These are phyloP conservation scores for Theobroma grandiflorum DNA, from an alignment of 441 rosid species.

Conservation along the genomic window DNA sequence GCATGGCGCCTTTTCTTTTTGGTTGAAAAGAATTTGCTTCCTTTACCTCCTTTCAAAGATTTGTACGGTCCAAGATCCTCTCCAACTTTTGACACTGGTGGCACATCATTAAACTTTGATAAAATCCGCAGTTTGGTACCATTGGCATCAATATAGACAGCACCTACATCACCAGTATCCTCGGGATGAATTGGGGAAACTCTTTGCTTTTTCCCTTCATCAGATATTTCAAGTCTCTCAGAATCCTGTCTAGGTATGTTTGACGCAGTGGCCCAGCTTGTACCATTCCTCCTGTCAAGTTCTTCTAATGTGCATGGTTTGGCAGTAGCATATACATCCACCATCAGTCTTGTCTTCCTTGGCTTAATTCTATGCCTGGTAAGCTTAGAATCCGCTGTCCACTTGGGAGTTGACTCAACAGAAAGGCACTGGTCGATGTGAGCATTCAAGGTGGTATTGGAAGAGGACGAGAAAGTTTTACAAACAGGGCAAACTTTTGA, in stretches of 20 bases:
- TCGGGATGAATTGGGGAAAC: slow-evolving; percentile 46
- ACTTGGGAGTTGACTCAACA: slow-evolving; percentile 65
- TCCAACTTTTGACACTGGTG: slow-evolving; percentile 40
- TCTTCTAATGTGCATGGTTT: slow-evolving; percentile 82
- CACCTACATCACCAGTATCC: slow-evolving; percentile 69
- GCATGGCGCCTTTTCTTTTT: slow-evolving; percentile 60
- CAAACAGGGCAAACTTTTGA: slow-evolving; percentile 98
- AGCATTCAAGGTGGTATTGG: slow-evolving; percentile 98
- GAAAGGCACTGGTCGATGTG: slow-evolving; percentile 99
- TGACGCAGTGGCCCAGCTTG: slow-evolving; percentile 70
- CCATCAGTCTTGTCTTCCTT: slow-evolving; percentile 73
- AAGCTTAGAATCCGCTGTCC: slow-evolving; percentile 65
- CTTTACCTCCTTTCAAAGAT: slow-evolving; percentile 53
- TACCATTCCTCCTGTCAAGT: slow-evolving; percentile 89
- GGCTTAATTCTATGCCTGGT: slow-evolving; percentile 79
- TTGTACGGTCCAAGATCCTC: slow-evolving; percentile 54
- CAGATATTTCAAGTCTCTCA: slow-evolving; percentile 47
- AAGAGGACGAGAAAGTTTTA: slow-evolving; percentile 91
- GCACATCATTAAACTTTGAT: slow-evolving; percentile 59
- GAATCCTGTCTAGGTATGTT: slow-evolving; percentile 54
- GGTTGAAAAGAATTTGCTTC: slow-evolving; percentile 50
- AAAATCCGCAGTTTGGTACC: slow-evolving; percentile 87
- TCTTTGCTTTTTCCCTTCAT: slow-evolving; percentile 54
- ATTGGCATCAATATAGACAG: slow-evolving; percentile 84
- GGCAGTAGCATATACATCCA: slow-evolving; percentile 77